phyloP scores from a whole-genome alignment of 2,329 filamentous ascomycete genomes.

The Diaporthe aspalathi region DNA sequence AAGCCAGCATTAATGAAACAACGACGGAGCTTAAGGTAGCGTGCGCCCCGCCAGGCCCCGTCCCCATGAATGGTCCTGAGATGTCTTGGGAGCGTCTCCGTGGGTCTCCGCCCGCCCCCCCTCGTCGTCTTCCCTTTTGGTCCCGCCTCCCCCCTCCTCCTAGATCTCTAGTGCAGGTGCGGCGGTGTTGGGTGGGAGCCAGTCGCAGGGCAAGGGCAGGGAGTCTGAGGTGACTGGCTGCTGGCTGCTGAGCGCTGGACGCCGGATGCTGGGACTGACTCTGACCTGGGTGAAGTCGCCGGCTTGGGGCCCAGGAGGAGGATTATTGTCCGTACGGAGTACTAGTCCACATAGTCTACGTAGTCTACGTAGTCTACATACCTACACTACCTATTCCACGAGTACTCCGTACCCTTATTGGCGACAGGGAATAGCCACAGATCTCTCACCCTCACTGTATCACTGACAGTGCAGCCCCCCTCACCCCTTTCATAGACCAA shows the following conservation, averaged over 20 bases:
- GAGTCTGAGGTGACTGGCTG: conserved; percentile 17
- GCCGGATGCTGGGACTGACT: no score
- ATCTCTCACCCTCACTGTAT: conserved; percentile 55
- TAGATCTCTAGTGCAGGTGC: background rate
- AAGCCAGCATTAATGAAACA: conserved; percentile 40
- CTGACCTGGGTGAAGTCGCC: background rate
- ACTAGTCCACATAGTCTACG: no score
- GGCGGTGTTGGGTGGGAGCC: conserved; percentile 33
- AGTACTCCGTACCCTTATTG: background rate
- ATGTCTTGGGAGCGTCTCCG: conserved; percentile 33
- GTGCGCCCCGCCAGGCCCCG: conserved; percentile 37
- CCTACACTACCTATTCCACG: no score
- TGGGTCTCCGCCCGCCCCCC: conserved; percentile 3
- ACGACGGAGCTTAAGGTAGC: conserved; percentile 41
- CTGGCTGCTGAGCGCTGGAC: background rate
- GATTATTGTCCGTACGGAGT: no score
- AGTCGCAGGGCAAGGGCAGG: conserved; percentile 35
- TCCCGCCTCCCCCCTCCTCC: background rate
- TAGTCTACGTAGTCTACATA: no score
- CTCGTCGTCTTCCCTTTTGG: background rate
- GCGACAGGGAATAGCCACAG: conserved; percentile 46
- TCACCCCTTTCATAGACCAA: conserved; percentile 52
- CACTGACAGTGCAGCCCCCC: conserved; percentile 46
- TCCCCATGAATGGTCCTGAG: conserved; percentile 36
- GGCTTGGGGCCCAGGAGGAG: conserved; percentile 29